Conservation (phyloP, 108 stramenopile genomes). For the Skeletonema menzelii region DNA sequence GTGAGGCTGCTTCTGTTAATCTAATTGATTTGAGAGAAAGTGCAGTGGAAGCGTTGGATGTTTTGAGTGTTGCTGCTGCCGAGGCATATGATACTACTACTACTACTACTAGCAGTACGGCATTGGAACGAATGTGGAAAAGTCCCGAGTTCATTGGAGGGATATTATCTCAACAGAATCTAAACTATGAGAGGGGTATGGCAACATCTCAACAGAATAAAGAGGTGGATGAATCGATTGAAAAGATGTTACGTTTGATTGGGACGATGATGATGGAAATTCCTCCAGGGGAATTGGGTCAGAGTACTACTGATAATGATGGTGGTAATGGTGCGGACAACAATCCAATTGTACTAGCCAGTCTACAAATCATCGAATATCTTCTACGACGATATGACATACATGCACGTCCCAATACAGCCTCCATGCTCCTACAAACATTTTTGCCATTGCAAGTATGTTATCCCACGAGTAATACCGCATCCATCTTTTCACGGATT, state of each 20-base stretch:
- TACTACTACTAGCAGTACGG: background rate
- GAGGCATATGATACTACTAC: background rate
- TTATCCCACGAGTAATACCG: slow-evolving; percentile 33
- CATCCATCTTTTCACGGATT: slow-evolving; percentile 44
- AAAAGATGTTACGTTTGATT: slow-evolving; percentile 18
- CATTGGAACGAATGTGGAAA: background rate
- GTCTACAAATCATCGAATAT: slow-evolving; percentile 72
- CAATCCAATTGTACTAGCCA: slow-evolving; percentile 6
- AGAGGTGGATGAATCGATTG: slow-evolving; percentile 27
- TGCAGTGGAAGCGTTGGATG: slow-evolving; percentile 46
- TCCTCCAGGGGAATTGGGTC: background rate
- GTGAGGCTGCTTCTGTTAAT: slow-evolving; percentile 63
- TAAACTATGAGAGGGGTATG: slow-evolving; percentile 45
- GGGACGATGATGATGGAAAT: slow-evolving; percentile 13
- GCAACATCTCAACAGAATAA: slow-evolving; percentile 31
- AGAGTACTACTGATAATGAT: background rate
- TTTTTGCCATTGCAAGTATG: slow-evolving; percentile 43
- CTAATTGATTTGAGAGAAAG: slow-evolving; percentile 64
- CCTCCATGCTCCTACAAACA: slow-evolving; percentile 38
- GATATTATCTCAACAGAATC: slow-evolving; percentile 9
- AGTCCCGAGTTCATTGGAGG: slow-evolving; percentile 3
- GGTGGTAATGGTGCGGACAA: background rate
- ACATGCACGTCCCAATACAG: slow-evolving; percentile 50
- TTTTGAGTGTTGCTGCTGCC: slow-evolving; percentile 15
- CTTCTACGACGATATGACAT: slow-evolving; percentile 70